phyloP scores from a whole-genome alignment of 306 rosid genomes.

The Begonia masoniana region DNA sequence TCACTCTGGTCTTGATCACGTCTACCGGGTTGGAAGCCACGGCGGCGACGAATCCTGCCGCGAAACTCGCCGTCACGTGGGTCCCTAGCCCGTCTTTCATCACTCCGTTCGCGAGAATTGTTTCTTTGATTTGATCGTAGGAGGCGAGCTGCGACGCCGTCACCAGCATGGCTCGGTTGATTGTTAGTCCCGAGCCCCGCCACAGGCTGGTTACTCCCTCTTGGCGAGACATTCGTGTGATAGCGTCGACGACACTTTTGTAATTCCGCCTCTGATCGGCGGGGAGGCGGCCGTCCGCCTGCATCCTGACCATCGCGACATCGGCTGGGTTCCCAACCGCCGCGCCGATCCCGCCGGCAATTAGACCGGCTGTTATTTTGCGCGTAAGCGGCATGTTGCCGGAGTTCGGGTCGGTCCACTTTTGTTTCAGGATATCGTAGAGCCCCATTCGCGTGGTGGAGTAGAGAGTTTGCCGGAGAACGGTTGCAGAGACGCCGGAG shows the following conservation, averaged over 20 bases:
- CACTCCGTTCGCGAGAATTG: slow-evolving; percentile 31
- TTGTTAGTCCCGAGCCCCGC: slow-evolving; percentile 65
- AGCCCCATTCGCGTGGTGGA: slow-evolving; percentile 83
- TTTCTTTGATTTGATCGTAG: slow-evolving; percentile 61
- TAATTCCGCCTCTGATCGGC: slow-evolving; percentile 48
- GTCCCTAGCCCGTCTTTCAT: slow-evolving; percentile 69
- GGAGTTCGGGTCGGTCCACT: slow-evolving; percentile 46
- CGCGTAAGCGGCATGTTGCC: slow-evolving; percentile 27
- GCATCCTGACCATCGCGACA: slow-evolving; percentile 77
- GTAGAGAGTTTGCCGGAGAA: slow-evolving; percentile 63
- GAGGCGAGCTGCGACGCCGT: slow-evolving; percentile 72
- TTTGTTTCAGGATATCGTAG: slow-evolving; percentile 49
- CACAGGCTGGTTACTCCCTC: slow-evolving; percentile 59
- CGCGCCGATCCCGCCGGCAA: slow-evolving; percentile 55
- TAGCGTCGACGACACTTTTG: slow-evolving; percentile 58
- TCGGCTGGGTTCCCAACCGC: slow-evolving; percentile 67
- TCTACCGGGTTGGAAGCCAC: slow-evolving; percentile 69
- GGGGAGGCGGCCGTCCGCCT: slow-evolving; percentile 70
- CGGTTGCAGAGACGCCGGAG: slow-evolving; percentile 68
- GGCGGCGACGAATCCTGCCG: slow-evolving; percentile 72
- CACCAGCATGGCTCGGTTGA: slow-evolving; percentile 78
- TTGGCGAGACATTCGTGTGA: slow-evolving; percentile 31
- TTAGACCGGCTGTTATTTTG: slow-evolving; percentile 47
- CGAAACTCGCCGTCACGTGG: slow-evolving; percentile 66
- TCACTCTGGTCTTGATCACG: slow-evolving; percentile 64